Evolutionary conservation across 1,284 basidiomycete species (phyloP).

Genomic region (Puccinia novopanici): DNA sequence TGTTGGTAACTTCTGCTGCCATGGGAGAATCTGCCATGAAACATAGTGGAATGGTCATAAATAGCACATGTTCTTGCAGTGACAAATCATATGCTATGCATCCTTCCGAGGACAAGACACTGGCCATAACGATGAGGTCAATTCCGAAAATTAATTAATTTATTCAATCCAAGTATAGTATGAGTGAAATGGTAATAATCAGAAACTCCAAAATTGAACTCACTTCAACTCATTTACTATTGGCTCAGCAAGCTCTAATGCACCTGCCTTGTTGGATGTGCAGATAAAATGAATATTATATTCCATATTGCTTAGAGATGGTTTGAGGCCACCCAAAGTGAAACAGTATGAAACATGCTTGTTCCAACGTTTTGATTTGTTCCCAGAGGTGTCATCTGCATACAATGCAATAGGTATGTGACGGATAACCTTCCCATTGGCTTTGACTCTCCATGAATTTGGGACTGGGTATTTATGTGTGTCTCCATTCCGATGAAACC

Average conservation of each 20-base stretch:
- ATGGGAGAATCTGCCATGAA: conserved; percentile 9
- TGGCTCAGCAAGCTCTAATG: background rate
- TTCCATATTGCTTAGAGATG: background rate
- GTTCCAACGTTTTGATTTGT: background rate
- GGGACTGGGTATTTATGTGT: too few relatives aligned
- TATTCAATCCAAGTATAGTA: too few relatives aligned
- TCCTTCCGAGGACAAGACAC: fast-evolving
- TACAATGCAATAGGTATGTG: background rate
- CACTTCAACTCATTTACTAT: too few relatives aligned
- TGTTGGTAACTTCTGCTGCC: background rate
- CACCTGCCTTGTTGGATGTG: background rate
- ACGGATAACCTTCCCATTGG: background rate
- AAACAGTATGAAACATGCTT: background rate
- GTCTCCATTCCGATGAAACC: too few relatives aligned
- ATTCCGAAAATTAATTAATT: too few relatives aligned
- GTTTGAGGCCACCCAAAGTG: background rate
- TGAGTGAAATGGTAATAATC: too few relatives aligned
- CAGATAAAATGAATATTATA: background rate
- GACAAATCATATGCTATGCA: background rate
- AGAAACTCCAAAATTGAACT: too few relatives aligned
- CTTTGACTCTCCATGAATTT: too few relatives aligned
- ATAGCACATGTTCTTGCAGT: background rate
- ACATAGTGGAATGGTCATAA: background rate
- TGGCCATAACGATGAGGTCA: too few relatives aligned
- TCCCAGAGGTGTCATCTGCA: background rate